Evolutionary conservation across 2,329 filamentous ascomycete genomes (phyloP).

Genomic region (Trichoderma asperellum): DNA sequence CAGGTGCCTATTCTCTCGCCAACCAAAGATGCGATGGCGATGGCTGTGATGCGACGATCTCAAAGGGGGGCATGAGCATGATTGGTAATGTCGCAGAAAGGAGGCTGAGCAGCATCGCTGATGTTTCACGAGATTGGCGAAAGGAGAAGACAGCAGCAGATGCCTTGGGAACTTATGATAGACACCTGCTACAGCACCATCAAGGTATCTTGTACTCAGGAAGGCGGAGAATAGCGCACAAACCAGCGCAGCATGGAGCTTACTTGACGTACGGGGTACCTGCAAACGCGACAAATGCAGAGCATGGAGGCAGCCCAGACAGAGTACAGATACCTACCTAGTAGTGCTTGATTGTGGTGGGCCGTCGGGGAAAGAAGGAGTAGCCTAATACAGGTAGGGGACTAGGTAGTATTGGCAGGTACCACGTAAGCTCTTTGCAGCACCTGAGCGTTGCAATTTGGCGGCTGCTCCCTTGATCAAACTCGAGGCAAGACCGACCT

Average conservation of each 20-base stretch:
- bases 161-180: neutral
- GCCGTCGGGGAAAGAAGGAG: neutral
- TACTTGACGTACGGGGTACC: neutral
- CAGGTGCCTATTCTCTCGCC: neutral
- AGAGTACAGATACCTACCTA: neutral
- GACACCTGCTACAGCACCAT: neutral
- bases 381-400: neutral
- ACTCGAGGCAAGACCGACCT: neutral
- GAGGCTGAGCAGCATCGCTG: conserved; percentile 13
- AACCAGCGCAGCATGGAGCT: neutral
- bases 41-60: neutral
- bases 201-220: neutral
- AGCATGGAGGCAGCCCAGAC: neutral
- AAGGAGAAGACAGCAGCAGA: neutral
- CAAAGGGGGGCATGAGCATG: neutral
- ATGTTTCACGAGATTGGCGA: conserved; percentile 16
- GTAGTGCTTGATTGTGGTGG: neutral
- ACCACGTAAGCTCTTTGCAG: neutral
- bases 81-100: neutral
- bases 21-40: neutral
- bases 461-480: neutral
- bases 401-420: neutral
- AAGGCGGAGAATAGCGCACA: neutral
- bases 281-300: neutral
- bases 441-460: neutral